Conservation (phyloP, 768 basidiomycete genomes). For the Gloeophyllum trabeum region DNA sequence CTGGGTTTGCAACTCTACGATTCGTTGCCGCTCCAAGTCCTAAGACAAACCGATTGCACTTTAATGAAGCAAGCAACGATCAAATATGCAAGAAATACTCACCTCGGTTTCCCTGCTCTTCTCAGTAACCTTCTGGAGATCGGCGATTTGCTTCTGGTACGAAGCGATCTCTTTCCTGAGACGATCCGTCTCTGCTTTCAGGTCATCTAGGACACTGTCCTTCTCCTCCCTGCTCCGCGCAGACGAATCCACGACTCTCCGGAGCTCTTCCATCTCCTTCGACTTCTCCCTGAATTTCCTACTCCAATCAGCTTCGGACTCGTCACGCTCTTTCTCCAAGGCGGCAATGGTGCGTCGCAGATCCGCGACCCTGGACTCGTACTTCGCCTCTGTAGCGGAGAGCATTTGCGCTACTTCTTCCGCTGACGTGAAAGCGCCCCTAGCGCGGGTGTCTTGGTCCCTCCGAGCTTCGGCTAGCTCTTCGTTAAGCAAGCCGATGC, state of each 20-base stretch:
- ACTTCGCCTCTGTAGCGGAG: conserved; percentile 62
- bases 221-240: conserved; percentile 51
- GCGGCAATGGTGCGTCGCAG: conserved; percentile 48
- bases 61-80: too few species aligned
- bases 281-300: conserved; percentile 70
- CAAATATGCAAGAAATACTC: conserved; percentile 7
- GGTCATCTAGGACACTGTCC: conserved; percentile 33
- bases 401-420: conserved; percentile 68
- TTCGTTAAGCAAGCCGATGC: conserved; percentile 56
- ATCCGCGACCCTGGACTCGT: conserved; percentile 67
- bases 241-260: conserved; percentile 42
- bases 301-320: conserved; percentile 85
- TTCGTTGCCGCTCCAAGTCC: conserved; percentile 28
- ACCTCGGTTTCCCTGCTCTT: conserved; percentile 56
- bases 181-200: conserved; percentile 44
- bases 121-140: conserved; percentile 38
- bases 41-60: too few species aligned
- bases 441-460: conserved; percentile 35
- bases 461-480: conserved; percentile 56
- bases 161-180: conserved; percentile 35
- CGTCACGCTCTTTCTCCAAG: conserved; percentile 76
- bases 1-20: conserved; percentile 37
- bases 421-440: conserved; percentile 34
- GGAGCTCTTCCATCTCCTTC: conserved; percentile 66
- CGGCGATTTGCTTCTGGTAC: conserved; percentile 41